Evolutionary conservation across 345 rosid species (phyloP).

Genomic region (Citrus hindsii): DNA sequence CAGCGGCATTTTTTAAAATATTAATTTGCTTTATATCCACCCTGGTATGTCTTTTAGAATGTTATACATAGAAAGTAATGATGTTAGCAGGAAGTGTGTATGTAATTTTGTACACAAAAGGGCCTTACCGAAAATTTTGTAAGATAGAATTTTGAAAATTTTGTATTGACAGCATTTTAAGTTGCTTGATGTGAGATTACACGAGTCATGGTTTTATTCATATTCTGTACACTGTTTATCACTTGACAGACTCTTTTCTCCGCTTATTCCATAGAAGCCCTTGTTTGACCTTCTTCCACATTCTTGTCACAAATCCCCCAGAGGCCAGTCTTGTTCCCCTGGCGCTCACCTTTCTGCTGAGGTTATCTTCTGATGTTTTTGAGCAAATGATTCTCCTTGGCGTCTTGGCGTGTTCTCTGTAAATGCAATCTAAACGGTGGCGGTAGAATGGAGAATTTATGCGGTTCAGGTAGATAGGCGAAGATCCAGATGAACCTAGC

Average conservation of each 20-base stretch:
- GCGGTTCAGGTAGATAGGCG: slow-evolving; percentile 14
- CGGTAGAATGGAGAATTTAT: slow-evolving; percentile 25
- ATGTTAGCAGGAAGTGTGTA: slow-evolving; percentile 4
- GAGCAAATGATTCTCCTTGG: slow-evolving; percentile 16
- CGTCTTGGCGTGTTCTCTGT: slow-evolving; percentile 17
- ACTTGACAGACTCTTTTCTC: background rate
- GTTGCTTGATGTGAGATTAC: background rate
- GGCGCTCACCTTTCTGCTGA: background rate
- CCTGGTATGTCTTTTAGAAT: background rate
- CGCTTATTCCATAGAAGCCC: slow-evolving; percentile 21
- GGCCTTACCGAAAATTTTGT: background rate
- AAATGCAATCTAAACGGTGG: slow-evolving; percentile 13
- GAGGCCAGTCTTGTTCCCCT: slow-evolving; percentile 3
- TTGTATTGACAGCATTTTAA: slow-evolving; percentile 1
- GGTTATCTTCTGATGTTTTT: background rate
- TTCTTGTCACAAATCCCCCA: slow-evolving; percentile 25
- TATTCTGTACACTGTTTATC: background rate
- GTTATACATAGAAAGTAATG: background rate
- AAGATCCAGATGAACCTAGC: slow-evolving; percentile 16
- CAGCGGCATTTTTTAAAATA: background rate
- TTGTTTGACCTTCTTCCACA: slow-evolving; percentile 47
- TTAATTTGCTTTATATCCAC: background rate
- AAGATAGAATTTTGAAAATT: slow-evolving; percentile 6
- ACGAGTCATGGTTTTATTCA: background rate
- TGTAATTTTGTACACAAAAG: background rate